Evolutionary conservation across 2,329 filamentous ascomycete species (phyloP).

Genomic region (Emericellopsis cladophorae): DNA sequence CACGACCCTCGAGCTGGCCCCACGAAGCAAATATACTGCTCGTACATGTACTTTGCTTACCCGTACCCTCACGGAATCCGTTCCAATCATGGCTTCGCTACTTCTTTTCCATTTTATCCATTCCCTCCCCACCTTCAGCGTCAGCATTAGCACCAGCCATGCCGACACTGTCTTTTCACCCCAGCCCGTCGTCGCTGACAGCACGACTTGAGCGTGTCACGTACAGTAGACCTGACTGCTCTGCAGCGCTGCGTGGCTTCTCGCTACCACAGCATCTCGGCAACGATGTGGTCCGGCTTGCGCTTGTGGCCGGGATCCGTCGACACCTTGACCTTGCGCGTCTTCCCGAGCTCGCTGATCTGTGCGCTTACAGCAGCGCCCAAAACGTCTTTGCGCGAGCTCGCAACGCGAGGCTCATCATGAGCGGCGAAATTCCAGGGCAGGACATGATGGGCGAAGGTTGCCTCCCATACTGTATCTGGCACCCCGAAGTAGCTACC

Average conservation of each 20-base stretch:
- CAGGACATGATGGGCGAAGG: slow-evolving; percentile 6
- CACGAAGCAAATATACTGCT: background rate
- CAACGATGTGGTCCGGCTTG: background rate
- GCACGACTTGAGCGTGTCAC: background rate
- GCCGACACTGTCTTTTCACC: background rate
- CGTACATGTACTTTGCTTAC: background rate
- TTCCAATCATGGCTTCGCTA: background rate
- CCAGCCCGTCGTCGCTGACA: background rate
- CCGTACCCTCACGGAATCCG: background rate
- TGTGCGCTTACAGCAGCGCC: background rate
- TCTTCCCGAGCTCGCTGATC: background rate
- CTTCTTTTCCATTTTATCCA: background rate
- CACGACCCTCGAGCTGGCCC: too few relatives aligned
- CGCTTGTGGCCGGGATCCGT: background rate
- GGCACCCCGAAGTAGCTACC: slow-evolving; percentile 20
- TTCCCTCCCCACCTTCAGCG: background rate
- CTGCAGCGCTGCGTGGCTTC: background rate
- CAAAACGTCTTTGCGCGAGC: slow-evolving; percentile 1
- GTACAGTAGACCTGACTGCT: background rate
- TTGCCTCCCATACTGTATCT: slow-evolving; percentile 25
- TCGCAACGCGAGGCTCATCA: slow-evolving; percentile 19
- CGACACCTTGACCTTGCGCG: background rate
- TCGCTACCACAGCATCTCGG: background rate
- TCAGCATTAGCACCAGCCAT: background rate
- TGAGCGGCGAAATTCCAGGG: slow-evolving; percentile 19